Conservation (phyloP, 345 rosid species). For the Arabidopsis arenosa region DNA sequence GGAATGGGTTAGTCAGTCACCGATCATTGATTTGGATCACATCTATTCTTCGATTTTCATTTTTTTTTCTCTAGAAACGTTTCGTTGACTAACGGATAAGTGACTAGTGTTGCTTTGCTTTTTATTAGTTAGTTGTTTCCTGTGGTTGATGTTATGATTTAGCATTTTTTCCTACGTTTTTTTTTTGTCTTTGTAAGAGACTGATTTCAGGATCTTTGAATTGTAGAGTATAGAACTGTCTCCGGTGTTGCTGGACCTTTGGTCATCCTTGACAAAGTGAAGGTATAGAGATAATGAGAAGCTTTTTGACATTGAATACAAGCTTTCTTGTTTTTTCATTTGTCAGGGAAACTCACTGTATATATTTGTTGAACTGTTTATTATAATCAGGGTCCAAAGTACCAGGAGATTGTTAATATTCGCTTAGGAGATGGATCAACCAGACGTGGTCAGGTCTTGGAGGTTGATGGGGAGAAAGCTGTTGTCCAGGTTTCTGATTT, state of each 20-base stretch:
- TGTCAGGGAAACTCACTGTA: neutral
- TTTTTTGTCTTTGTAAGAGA: conserved; percentile 3
- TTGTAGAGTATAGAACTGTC: conserved; percentile 93
- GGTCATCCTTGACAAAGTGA: conserved; percentile 96
- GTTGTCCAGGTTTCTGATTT: conserved; percentile 76
- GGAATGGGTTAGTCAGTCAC: conserved; percentile 75
- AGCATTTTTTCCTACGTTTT: neutral
- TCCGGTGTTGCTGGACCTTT: conserved; percentile 98
- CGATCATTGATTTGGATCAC: conserved; percentile 28
- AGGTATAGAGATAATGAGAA: conserved; percentile 52
- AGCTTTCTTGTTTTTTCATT: neutral
- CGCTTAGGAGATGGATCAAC: conserved; percentile 91
- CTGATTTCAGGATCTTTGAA: conserved; percentile 37
- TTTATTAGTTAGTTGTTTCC: conserved; percentile 14
- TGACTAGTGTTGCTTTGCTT: neutral
- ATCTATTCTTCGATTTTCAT: neutral
- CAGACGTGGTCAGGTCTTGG: conserved; percentile 96
- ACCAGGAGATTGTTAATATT: conserved; percentile 97
- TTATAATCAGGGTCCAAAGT: conserved; percentile 82
- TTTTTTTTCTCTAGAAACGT: neutral
- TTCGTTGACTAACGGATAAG: conserved; percentile 17
- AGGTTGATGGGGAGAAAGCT: conserved; percentile 99
- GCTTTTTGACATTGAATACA: conserved; percentile 9
- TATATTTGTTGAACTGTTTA: conserved; percentile 1
- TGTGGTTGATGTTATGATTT: conserved; percentile 13